Conservation (phyloP, 2,329 filamentous ascomycete genomes). For the Fulvia fulva region DNA sequence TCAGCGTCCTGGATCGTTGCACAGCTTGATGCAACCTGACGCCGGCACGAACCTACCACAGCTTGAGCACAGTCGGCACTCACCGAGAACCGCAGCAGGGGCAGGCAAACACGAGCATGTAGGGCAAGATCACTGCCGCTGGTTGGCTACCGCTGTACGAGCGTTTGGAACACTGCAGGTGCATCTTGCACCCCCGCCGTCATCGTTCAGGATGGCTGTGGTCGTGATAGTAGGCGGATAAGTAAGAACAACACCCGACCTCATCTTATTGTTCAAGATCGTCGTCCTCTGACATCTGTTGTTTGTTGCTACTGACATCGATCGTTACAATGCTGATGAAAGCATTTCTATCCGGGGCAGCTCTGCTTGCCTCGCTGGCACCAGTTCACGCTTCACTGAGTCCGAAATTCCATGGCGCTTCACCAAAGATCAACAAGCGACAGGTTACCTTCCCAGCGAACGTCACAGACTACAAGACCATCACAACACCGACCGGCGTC, state of each 20-base stretch:
- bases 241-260: too few species aligned
- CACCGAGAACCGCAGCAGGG: not conserved
- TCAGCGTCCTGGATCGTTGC: not conserved
- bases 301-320: not conserved
- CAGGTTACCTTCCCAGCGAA: slow-evolving; percentile 35
- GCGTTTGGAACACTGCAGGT: not conserved
- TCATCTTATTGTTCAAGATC: too few species aligned
- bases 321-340: not conserved
- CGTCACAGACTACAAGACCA: slow-evolving; percentile 42
- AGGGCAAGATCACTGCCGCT: not conserved
- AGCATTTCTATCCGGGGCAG: not conserved
- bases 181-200: not conserved
- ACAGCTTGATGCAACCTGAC: not conserved
- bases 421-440: slow-evolving; percentile 12
- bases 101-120: not conserved
- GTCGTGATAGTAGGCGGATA: too few species aligned
- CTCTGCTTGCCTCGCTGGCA: not conserved
- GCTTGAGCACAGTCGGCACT: too few species aligned
- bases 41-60: not conserved
- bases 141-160: not conserved
- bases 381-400: not conserved
- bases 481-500: slow-evolving; percentile 34
- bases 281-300: not conserved
- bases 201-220: too few species aligned
- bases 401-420: not conserved